Evolutionary conservation across 2,329 filamentous ascomycete genomes (phyloP).

Genomic region (Fusarium continuum): DNA sequence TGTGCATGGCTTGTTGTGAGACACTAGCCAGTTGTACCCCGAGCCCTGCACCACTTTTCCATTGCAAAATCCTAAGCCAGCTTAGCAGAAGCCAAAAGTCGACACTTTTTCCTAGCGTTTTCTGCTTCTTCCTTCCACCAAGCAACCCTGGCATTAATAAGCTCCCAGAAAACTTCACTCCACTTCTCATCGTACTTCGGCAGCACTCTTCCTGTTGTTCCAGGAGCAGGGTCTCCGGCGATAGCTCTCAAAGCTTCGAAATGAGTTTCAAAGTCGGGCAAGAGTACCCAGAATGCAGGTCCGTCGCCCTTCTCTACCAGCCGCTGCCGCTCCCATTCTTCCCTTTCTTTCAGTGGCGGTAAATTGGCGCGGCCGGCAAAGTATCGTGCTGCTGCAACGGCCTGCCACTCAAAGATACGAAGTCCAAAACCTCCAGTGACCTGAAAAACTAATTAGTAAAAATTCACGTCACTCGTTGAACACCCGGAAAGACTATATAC

Average conservation of each 20-base stretch:
- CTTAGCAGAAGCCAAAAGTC: background rate
- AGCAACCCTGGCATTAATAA: background rate
- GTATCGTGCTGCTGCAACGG: background rate
- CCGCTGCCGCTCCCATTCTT: background rate
- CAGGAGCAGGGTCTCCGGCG: slow-evolving; percentile 53
- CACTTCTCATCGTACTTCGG: slow-evolving; percentile 55
- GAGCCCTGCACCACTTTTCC: no score
- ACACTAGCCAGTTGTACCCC: no score
- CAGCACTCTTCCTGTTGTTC: slow-evolving; percentile 50
- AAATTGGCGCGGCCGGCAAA: background rate
- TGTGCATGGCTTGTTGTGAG: no score
- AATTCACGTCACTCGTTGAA: no score
- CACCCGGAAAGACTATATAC: no score
- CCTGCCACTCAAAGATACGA: background rate
- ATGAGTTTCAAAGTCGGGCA: slow-evolving; percentile 50
- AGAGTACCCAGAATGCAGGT: background rate
- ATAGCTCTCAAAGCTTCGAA: slow-evolving; percentile 53
- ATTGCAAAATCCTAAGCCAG: background rate
- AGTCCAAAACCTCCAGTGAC: background rate
- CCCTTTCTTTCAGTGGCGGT: background rate
- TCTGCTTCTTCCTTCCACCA: background rate
- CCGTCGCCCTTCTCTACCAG: background rate
- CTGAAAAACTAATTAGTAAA: background rate
- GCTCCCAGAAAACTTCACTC: slow-evolving; percentile 38
- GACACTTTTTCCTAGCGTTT: background rate